A percentile compares a stretch with the other conserved stretches of the same genome.
phyloP scores from a whole-genome alignment of 768 basidiomycete genomes.

The Xerocomellus intermedius region DNA sequence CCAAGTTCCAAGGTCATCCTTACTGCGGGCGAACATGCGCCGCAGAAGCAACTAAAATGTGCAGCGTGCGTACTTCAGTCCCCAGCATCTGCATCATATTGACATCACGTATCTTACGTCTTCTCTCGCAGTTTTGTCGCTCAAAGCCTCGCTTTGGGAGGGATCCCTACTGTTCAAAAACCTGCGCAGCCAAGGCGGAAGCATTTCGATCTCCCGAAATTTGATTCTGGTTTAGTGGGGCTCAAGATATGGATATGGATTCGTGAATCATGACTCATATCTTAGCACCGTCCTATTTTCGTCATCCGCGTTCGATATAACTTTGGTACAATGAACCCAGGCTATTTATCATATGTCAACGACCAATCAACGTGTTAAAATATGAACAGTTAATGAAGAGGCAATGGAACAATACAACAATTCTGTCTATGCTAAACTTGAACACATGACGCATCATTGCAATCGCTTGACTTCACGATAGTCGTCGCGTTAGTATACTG shows the following conservation, averaged over 20 bases:
- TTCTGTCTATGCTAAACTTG: no score
- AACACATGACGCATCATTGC: slow-evolving; percentile 17
- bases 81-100: neutral
- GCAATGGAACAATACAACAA: neutral
- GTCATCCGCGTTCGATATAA: neutral
- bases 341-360: neutral
- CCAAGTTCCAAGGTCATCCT: slow-evolving; percentile 57
- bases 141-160: slow-evolving; percentile 33
- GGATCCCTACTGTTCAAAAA: slow-evolving; percentile 34
- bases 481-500: neutral
- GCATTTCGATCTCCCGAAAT: slow-evolving; percentile 6
- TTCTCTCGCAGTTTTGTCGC: slow-evolving; percentile 25
- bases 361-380: neutral
- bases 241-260: neutral
- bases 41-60: slow-evolving; percentile 38
- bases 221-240: neutral
- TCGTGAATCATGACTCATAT: slow-evolving; percentile 20
- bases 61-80: slow-evolving; percentile 21
- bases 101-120: neutral
- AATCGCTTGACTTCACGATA: slow-evolving; percentile 26
- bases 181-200: slow-evolving; percentile 28
- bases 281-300: slow-evolving; percentile 12
- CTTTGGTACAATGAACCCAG: neutral
- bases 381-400: neutral
- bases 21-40: slow-evolving; percentile 69